These are phyloP conservation scores for Podospora sp. DNA, from an alignment of 495 filamentous ascomycete genomes.

Conservation along the genomic window DNA sequence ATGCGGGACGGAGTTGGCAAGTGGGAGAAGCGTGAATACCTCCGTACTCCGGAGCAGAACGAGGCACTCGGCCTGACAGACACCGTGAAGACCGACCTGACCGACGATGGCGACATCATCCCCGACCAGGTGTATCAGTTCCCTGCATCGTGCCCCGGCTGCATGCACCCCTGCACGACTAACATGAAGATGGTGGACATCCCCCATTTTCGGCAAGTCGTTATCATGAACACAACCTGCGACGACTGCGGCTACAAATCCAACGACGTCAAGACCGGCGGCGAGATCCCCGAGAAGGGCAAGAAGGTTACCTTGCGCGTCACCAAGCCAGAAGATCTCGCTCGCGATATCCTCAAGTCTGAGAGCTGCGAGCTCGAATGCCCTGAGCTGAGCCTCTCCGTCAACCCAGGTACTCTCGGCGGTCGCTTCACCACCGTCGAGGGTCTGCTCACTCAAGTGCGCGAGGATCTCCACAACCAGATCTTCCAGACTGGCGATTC, in stretches of 20 bases:
- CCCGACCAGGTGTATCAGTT: slow-evolving; percentile 89
- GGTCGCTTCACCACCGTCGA: slow-evolving; percentile 98
- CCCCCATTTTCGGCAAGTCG: slow-evolving; percentile 93
- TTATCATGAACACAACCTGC: slow-evolving; percentile 87
- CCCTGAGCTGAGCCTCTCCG: slow-evolving; percentile 79
- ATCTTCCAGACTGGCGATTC: slow-evolving; percentile 73
- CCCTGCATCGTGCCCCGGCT: slow-evolving; percentile 88
- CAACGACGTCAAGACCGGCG: slow-evolving; percentile 96
- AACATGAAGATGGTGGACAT: slow-evolving; percentile 97
- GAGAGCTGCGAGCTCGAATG: slow-evolving; percentile 85
- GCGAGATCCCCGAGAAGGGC: slow-evolving; percentile 84
- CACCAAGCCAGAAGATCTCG: slow-evolving; percentile 72
- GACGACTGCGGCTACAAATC: slow-evolving; percentile 89
- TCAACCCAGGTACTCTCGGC: slow-evolving; percentile 89
- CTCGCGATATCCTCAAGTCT: slow-evolving; percentile 92
- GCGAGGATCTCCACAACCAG: slow-evolving; percentile 80
- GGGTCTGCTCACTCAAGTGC: slow-evolving; percentile 89
- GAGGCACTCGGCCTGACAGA: slow-evolving; percentile 68
- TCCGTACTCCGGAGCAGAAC: slow-evolving; percentile 83
- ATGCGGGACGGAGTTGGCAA: slow-evolving; percentile 73
- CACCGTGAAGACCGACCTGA: slow-evolving; percentile 34
- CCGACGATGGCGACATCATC: slow-evolving; percentile 74
- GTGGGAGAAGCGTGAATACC: slow-evolving; percentile 79
- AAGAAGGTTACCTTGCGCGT: slow-evolving; percentile 80
- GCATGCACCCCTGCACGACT: slow-evolving; percentile 75